Evolutionary conservation across 2,329 filamentous ascomycete species (phyloP), one percentile per base, ranked within the genome.

Genomic region (Botrytis paeoniae): DNA sequence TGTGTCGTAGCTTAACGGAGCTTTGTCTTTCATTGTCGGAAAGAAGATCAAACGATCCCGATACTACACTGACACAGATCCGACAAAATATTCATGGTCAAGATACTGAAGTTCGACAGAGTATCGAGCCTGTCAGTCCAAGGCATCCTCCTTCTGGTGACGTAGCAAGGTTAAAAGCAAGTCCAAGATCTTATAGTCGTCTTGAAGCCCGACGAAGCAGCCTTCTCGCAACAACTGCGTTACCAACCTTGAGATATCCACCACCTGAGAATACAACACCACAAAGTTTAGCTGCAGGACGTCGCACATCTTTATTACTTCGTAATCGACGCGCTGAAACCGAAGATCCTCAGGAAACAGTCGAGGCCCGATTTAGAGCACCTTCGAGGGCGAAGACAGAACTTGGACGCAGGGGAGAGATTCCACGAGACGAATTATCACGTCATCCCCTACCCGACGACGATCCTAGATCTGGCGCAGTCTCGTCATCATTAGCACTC

Each of bases 1-100:
- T 99, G 80, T 98, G 96, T 81, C 92, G 95, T 71, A 96, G 93
- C 79, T 84, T 99, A 76, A 98, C 95, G 0, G 96, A 99, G 82
- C 86, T 99, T 10, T 97, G 94, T 80, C 88, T 99, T 72, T 93
- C 94, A 0, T 84, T 99, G 71, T 90, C 91, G 43, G 92, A 93
- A 75, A 88, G 89, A 59, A 61, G 70, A 69, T 35, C 37, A 43
- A 57, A 61, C 18, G 78, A 80, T 71, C 75, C 71, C 60, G 80
- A 80, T 16, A 74, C 76, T 51, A 68, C 41, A 10, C 54, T 66
- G 14, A 76, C 39, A 60, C 61, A 75, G 69, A 51, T 65, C 22
- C 74, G 75, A 43, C 77, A 78, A n/a, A 71, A 60, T 25, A 78
- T 73, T 54, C 71, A 71, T 29, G 76, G 77, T 57, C 73, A 60